Evolutionary conservation across 1,139 yeast species (phyloP), one percentile per base, ranked within the genome.

Genomic region (Blastobotrys ciferrii): DNA sequence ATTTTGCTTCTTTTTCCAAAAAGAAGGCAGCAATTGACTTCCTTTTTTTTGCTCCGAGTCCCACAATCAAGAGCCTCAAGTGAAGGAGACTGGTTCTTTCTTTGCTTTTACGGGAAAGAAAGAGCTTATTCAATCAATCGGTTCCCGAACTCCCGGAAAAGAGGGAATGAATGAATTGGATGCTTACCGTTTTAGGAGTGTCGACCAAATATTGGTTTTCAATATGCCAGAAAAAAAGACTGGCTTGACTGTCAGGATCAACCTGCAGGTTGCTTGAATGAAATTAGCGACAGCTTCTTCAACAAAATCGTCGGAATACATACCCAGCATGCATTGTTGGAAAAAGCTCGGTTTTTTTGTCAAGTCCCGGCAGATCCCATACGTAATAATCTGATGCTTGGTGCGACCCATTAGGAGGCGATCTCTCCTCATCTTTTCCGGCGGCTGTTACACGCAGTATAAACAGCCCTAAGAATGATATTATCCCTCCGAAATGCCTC

Each of bases 151-250:
- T n/a, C n/a, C n/a, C n/a, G n/a, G n/a, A n/a, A n/a, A n/a, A n/a
- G n/a, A n/a, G n/a, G n/a, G n/a, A n/a, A n/a, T n/a, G n/a, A n/a
- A n/a, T n/a, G n/a, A n/a, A n/a, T n/a, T n/a, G n/a, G n/a, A 11
- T 6, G 45, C 55, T 47, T 31, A 57, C 58, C 4, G 69, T 68
- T 41, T 62, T 57, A 28, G 57, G 63, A 23, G 52, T 51, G 32
- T 63, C 64, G 5, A 64, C 60, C 17, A 59, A 53, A 44, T 58
- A 62, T 46, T 63, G 58, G 30, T 67, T 62, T 20, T 60, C 64
- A 25, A 69, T 64, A 45, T 65, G 65, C 97, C 97, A 89, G 66
- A 89, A 92, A 65, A 86, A 92, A 63, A 87, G 77, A 56, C 80
- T 76, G 32, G 85, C 81, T 41, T 78, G 72, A 50, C 77, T 74